phyloP scores from a whole-genome alignment of 176 grass and related monocot genomes.

The Lolium rigidum region DNA sequence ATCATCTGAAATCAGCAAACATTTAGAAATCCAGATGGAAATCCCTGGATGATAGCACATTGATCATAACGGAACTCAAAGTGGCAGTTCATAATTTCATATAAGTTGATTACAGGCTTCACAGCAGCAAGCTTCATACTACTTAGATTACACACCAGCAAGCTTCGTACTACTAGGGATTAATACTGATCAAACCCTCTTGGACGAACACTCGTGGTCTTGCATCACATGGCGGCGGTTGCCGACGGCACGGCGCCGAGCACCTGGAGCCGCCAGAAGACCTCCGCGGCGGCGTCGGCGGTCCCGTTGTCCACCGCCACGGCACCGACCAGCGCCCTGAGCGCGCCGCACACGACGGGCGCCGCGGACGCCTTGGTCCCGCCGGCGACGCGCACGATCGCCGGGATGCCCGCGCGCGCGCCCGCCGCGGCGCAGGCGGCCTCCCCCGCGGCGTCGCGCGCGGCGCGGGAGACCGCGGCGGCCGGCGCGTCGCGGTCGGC shows the following conservation, averaged over 20 bases:
- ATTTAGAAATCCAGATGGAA: neutral
- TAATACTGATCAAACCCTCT: neutral
- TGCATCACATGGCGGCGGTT: constrained; percentile 24
- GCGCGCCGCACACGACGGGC: constrained; percentile 54
- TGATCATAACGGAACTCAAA: neutral
- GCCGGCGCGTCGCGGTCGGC: constrained; percentile 49
- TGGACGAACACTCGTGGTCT: neutral
- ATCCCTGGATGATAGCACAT: neutral
- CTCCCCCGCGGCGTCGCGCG: constrained; percentile 16
- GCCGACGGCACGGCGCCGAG: neutral
- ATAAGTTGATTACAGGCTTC: neutral
- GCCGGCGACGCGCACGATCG: constrained; percentile 56
- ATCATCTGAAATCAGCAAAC: neutral
- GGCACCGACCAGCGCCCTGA: constrained; percentile 63
- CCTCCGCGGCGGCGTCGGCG: constrained; percentile 53
- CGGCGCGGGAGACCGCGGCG: constrained; percentile 44
- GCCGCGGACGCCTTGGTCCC: constrained; percentile 45
- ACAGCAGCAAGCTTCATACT: neutral
- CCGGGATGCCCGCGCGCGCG: constrained; percentile 32
- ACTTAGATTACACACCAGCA: neutral
- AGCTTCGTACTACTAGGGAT: neutral
- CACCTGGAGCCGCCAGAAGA: constrained; percentile 55
- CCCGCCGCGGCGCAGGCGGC: constrained; percentile 47
- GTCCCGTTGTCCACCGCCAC: constrained; percentile 59
- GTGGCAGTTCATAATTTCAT: neutral